Evolutionary conservation across 352 stramenopile species (phyloP), one percentile per base, ranked within the genome.

Genomic region (Pythium graminicola): DNA sequence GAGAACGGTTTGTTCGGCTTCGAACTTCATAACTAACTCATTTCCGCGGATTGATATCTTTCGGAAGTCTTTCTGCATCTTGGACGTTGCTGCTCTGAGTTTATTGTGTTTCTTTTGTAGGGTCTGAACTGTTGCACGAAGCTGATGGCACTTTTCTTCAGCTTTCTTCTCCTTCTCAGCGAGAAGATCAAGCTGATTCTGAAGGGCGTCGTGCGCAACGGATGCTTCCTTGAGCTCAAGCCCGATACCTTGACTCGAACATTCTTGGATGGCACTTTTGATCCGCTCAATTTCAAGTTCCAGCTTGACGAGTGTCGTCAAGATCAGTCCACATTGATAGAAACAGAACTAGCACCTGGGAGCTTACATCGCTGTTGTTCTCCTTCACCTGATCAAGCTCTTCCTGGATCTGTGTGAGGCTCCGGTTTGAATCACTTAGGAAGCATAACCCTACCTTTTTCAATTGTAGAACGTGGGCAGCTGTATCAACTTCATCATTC

Each of bases 401-500:
- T 20, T 51, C 31, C 54, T 62, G 39, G n/a, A 32, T 10, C 2
- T 27, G 36, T 27, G 38, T 44, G 11, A 17, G 9, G 2, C 40
- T 19, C 22, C 2, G 17, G 8, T n/a, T 19, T 14, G 22, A 31
- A 36, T 36, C 31, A 14, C 9, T 36, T 36, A 17, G 29, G 47
- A 26, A 2, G 27, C 44, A 13, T 1, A 33, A 9, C 56, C 35
- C 16, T 14, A 64, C 49, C 56, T 64, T 54, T 16, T 43, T 43
- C 6, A 10, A 35, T 24, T 35, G 50, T 26, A 62, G 27, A 0
- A 28, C 27, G 11, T 50, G 47, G 22, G 54, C 40, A 17, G 29
- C 29, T 33, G 22, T 17, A n/a, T 53, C 56, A 6, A 63, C 41
- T 54, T 57, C 48, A 5, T 35, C 11, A 27, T 63, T 63, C 36